Conservation (phyloP, 228 moss, liverwort and hornwort genomes). For the Sphagnum magellanicum region DNA sequence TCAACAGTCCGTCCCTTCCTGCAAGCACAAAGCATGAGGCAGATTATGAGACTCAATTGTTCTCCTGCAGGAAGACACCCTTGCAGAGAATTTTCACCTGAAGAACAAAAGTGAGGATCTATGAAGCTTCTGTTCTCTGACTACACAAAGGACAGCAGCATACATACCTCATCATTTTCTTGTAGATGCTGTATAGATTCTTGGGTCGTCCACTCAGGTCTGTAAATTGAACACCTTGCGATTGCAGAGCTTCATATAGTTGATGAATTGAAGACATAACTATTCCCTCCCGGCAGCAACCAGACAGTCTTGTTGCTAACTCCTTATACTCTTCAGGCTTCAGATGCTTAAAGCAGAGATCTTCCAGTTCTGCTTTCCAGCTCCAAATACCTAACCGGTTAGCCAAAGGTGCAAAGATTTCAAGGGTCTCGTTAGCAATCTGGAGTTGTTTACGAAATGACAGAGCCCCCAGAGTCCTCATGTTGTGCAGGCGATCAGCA, state of each 20-base stretch:
- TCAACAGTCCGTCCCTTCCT: constrained; percentile 76
- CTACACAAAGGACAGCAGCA: too few relatives aligned
- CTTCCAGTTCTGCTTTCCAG: constrained; percentile 98
- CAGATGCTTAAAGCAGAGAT: constrained; percentile 72
- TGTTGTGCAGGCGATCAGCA: constrained; percentile 81
- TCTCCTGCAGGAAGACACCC: too few relatives aligned
- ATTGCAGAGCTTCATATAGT: constrained; percentile 49
- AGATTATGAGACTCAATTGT: too few relatives aligned
- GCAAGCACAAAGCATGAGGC: constrained; percentile 3
- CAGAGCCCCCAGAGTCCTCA: constrained; percentile 70
- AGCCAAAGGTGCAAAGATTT: constrained; percentile 79
- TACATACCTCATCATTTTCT: constrained; percentile 77
- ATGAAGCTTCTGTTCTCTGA: too few relatives aligned
- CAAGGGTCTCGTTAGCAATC: constrained; percentile 70
- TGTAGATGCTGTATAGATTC: constrained; percentile 85
- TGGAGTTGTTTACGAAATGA: constrained; percentile 50
- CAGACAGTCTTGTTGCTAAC: constrained; percentile 41
- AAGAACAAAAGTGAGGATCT: too few relatives aligned
- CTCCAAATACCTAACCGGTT: constrained; percentile 93
- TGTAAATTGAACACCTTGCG: constrained; percentile 48
- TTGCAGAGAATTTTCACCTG: too few relatives aligned
- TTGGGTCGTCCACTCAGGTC: constrained; percentile 85
- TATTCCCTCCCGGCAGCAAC: constrained; percentile 56
- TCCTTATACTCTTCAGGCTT: constrained; percentile 61
- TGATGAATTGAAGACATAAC: constrained; percentile 68